A percentile compares a stretch with the other conserved stretches of the same genome.
Conservation (phyloP, 1,139 yeast genomes). For the Debaryomyces udenii region DNA sequence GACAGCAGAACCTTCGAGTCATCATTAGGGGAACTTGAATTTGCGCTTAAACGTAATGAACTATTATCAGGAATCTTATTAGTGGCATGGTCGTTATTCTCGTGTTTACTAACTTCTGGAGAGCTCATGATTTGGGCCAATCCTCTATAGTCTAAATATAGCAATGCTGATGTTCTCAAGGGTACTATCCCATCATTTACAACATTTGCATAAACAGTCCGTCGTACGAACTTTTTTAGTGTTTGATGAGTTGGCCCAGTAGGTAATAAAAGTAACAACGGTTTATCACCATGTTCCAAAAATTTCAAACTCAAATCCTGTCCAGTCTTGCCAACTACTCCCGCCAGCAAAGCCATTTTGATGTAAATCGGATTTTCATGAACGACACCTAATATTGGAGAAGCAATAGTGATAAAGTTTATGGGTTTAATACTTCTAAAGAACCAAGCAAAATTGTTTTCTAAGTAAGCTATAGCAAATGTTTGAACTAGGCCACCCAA, state of each 20-base stretch:
- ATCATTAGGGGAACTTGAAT: constrained; percentile 13
- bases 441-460: constrained; percentile 68
- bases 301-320: constrained; percentile 76
- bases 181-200: constrained; percentile 96
- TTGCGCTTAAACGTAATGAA: constrained; percentile 17
- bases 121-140: constrained; percentile 45
- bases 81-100: constrained; percentile 13
- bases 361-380: constrained; percentile 89
- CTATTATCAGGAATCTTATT: constrained; percentile 24
- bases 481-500: constrained; percentile 91
- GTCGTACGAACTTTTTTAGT: constrained; percentile 60
- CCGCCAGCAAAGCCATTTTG: constrained; percentile 80
- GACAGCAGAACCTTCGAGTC: constrained; percentile 36
- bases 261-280: constrained; percentile 74
- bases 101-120: constrained; percentile 12
- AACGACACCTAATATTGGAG: constrained; percentile 84
- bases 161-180: constrained; percentile 77
- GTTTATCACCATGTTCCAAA: constrained; percentile 47
- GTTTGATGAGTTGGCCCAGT: constrained; percentile 78
- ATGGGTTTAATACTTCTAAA: constrained; percentile 68
- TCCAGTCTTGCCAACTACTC: constrained; percentile 92
- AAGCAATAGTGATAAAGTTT: constrained; percentile 83
- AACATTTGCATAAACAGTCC: constrained; percentile 80
- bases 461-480: constrained; percentile 80
- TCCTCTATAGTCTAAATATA: constrained; percentile 64